These are phyloP conservation scores for Phytopythium vexans DNA, from an alignment of 352 stramenopile genomes.

Conservation along the genomic window DNA sequence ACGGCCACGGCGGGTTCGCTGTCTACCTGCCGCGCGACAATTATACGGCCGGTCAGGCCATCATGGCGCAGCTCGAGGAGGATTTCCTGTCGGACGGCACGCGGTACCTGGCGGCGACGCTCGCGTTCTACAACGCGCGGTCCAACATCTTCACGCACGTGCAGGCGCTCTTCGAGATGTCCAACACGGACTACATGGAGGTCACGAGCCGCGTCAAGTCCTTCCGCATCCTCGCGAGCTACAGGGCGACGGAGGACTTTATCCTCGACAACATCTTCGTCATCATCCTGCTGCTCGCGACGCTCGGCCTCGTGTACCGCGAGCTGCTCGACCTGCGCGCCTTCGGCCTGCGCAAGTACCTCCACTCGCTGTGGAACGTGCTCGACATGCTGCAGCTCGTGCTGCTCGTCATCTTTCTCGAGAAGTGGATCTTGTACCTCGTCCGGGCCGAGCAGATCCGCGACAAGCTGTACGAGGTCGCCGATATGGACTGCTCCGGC, in stretches of 20 bases:
- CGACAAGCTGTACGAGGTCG: slow-evolving; percentile 45
- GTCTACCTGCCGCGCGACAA: slow-evolving; percentile 77
- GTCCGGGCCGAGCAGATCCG: slow-evolving; percentile 47
- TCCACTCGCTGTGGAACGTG: slow-evolving; percentile 77
- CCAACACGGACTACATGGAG: slow-evolving; percentile 77
- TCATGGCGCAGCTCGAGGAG: slow-evolving; percentile 45
- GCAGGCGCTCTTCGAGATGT: slow-evolving; percentile 72
- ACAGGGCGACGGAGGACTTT: slow-evolving; percentile 39
- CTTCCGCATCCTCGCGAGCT: slow-evolving; percentile 64
- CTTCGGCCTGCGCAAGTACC: slow-evolving; percentile 53
- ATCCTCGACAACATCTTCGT: slow-evolving; percentile 51
- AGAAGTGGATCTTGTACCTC: slow-evolving; percentile 55
- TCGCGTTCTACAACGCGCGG: slow-evolving; percentile 73
- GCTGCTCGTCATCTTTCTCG: slow-evolving; percentile 59
- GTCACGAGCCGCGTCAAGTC: slow-evolving; percentile 63
- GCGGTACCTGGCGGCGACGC: slow-evolving; percentile 57
- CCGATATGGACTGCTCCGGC: slow-evolving; percentile 45
- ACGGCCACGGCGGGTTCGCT: slow-evolving; percentile 66
- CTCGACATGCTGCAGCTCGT: slow-evolving; percentile 74
- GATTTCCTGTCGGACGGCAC: slow-evolving; percentile 63
- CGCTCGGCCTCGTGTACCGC: slow-evolving; percentile 43
- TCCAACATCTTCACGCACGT: slow-evolving; percentile 77
- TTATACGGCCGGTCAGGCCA: slow-evolving; percentile 33
- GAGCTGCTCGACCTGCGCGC: slow-evolving; percentile 52
- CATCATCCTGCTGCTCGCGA: slow-evolving; percentile 54